Evolutionary conservation across 2,329 filamentous ascomycete species (phyloP).

Genomic region (Exophiala sp.): DNA sequence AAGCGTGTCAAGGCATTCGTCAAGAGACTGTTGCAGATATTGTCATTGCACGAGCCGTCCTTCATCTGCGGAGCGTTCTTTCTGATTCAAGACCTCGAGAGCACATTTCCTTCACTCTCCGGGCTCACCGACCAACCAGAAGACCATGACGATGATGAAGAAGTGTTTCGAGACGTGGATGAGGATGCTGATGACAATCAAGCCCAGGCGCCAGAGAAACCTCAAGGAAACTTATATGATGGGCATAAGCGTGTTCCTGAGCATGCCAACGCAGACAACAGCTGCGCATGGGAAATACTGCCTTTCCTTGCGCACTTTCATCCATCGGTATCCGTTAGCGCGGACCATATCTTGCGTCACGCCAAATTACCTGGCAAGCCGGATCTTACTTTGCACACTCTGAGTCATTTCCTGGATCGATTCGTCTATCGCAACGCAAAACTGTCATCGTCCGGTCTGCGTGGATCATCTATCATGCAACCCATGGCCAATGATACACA

Average conservation of each 20-base stretch:
- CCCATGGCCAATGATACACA: conserved; percentile 66
- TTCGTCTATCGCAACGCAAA: conserved; percentile 98
- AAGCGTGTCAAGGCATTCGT: conserved; percentile 93
- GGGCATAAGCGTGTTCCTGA: conserved; percentile 87
- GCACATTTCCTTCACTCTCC: conserved; percentile 74
- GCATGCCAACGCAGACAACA: conserved; percentile 87
- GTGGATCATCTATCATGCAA: conserved; percentile 94
- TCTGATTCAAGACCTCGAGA: conserved; percentile 75
- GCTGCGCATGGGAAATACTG: conserved; percentile 85
- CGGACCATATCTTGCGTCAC: conserved; percentile 65
- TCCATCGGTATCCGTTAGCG: conserved; percentile 84
- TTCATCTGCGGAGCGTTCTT: conserved; percentile 94
- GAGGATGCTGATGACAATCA: conserved; percentile 37
- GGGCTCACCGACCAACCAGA: conserved; percentile 78
- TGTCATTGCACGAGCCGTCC: conserved; percentile 83
- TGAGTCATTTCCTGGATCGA: conserved; percentile 94
- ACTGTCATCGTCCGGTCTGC: conserved; percentile 54
- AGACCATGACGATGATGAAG: conserved; percentile 69
- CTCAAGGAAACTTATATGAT: conserved; percentile 60
- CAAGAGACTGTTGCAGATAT: conserved; percentile 84
- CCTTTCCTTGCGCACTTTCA: conserved; percentile 83
- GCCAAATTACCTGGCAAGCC: conserved; percentile 78
- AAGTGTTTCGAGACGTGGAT: conserved; percentile 66
- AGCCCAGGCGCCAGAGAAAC: conserved; percentile 30
- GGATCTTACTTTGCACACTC: conserved; percentile 81